Conservation (phyloP, 73 alveolate species). For the Effrenium voratum region DNA sequence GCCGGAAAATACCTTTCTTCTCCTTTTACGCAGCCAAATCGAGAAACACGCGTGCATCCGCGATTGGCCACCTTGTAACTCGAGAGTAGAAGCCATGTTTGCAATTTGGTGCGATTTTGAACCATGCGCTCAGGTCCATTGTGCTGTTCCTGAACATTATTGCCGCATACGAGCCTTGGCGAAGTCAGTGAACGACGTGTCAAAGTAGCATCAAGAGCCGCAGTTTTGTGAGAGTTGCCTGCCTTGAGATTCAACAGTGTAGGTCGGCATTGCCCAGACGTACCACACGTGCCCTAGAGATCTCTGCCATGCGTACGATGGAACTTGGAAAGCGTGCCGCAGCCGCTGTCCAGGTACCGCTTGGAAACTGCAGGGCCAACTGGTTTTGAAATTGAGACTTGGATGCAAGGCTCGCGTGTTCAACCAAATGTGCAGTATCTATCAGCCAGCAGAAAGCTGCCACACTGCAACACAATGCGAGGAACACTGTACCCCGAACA, state of each 20-base stretch:
- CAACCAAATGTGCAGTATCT: background rate
- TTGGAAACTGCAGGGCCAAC: slow-evolving; percentile 85
- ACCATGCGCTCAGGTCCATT: slow-evolving; percentile 23
- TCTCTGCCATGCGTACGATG: background rate
- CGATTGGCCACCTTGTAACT: too few species aligned
- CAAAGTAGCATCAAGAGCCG: too few species aligned
- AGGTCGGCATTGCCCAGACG: slow-evolving; percentile 88
- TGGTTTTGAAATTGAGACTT: slow-evolving; percentile 66
- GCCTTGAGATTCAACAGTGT: background rate
- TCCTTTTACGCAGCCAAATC: too few species aligned
- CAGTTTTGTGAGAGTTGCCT: too few species aligned
- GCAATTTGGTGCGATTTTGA: background rate
- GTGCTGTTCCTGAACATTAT: slow-evolving; percentile 71
- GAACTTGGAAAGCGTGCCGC: background rate
- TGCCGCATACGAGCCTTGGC: slow-evolving; percentile 52
- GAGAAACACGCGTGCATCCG: too few species aligned
- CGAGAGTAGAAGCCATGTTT: background rate
- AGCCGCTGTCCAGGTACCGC: slow-evolving; percentile 13
- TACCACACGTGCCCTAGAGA: slow-evolving; percentile 64
- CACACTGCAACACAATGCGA: too few species aligned
- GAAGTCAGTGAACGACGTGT: too few species aligned
- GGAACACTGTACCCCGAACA: too few species aligned
- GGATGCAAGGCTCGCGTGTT: too few species aligned
- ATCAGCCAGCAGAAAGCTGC: background rate
- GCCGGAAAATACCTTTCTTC: too few species aligned